These are phyloP conservation scores for Austroboletus eburneus DNA, from an alignment of 768 basidiomycete species.

Conservation along the genomic window DNA sequence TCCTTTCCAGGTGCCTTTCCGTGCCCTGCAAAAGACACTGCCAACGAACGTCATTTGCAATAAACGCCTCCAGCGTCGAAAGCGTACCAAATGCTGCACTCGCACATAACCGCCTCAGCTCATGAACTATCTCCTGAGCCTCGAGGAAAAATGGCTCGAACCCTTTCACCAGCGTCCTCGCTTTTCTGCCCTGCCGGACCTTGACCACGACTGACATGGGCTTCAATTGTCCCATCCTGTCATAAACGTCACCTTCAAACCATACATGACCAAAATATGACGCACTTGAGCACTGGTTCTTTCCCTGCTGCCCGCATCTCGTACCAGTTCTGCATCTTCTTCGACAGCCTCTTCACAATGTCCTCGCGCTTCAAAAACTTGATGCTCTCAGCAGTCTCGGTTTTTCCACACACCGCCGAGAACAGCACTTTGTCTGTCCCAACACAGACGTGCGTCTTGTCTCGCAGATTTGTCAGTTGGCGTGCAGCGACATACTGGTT, in stretches of 20 bases:
- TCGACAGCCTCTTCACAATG: constrained; percentile 45
- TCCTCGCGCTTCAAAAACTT: constrained; percentile 71
- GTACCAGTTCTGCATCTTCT: constrained; percentile 77
- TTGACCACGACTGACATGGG: constrained; percentile 70
- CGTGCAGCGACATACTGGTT: constrained; percentile 60
- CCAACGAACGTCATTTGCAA: background rate
- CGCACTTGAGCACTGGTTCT: constrained; percentile 60
- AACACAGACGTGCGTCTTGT: constrained; percentile 70
- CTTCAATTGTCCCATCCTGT: constrained; percentile 71
- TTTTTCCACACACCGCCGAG: constrained; percentile 35
- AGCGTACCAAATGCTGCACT: constrained; percentile 69
- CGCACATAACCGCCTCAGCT: constrained; percentile 72
- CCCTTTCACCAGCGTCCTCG: constrained; percentile 70
- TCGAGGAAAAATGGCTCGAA: constrained; percentile 74
- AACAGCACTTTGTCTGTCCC: constrained; percentile 40
- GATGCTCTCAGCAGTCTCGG: constrained; percentile 21
- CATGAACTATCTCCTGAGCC: constrained; percentile 72
- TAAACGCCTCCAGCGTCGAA: background rate
- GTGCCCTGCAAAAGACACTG: constrained; percentile 54
- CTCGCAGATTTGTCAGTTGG: constrained; percentile 58
- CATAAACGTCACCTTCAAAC: background rate
- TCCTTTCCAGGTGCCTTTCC: constrained; percentile 60
- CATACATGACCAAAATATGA: constrained; percentile 1
- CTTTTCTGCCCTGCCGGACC: constrained; percentile 70
- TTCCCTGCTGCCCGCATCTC: constrained; percentile 52